Conservation (phyloP, 2,329 filamentous ascomycete genomes). For the Trematosphaeria pertusa region DNA sequence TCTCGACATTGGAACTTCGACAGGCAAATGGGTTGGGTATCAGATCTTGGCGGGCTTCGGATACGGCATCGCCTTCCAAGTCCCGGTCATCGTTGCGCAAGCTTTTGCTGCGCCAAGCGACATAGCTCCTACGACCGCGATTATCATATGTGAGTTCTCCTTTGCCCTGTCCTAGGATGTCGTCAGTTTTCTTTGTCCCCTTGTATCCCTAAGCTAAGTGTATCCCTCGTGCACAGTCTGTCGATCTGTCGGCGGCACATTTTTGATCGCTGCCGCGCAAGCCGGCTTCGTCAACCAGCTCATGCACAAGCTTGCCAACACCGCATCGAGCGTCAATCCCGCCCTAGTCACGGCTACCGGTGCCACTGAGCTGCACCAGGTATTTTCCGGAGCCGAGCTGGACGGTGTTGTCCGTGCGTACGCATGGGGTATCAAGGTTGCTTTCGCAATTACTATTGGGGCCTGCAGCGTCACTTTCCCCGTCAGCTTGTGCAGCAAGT, state of each 20-base stretch:
- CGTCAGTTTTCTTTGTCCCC: too few relatives aligned
- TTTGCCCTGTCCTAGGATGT: too few relatives aligned
- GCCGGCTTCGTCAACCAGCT: slow-evolving; percentile 51
- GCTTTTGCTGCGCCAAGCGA: slow-evolving; percentile 1
- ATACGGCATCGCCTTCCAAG: neutral
- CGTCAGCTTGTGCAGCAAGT: slow-evolving; percentile 23
- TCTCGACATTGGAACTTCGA: slow-evolving; percentile 41
- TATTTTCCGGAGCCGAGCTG: slow-evolving; percentile 10
- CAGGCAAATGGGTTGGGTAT: slow-evolving; percentile 54
- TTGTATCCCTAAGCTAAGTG: neutral
- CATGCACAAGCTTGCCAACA: slow-evolving; percentile 31
- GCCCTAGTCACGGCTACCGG: slow-evolving; percentile 45
- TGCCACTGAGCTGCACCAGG: slow-evolving; percentile 47
- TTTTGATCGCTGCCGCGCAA: slow-evolving; percentile 51
- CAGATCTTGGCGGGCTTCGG: slow-evolving; percentile 30
- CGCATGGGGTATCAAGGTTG: slow-evolving; percentile 16
- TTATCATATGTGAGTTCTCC: slow-evolving; percentile 9
- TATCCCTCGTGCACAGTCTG: slow-evolving; percentile 29
- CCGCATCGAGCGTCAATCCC: slow-evolving; percentile 34
- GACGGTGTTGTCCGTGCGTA: slow-evolving; percentile 16
- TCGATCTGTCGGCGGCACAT: slow-evolving; percentile 51
- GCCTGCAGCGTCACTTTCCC: slow-evolving; percentile 31
- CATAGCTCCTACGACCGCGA: slow-evolving; percentile 10
- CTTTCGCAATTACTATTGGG: slow-evolving; percentile 14
- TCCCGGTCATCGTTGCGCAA: slow-evolving; percentile 7